Evolutionary conservation across 2,329 filamentous ascomycete species (phyloP), one percentile per base, ranked within the genome.

Genomic region (Penicillium brevicompactum): DNA sequence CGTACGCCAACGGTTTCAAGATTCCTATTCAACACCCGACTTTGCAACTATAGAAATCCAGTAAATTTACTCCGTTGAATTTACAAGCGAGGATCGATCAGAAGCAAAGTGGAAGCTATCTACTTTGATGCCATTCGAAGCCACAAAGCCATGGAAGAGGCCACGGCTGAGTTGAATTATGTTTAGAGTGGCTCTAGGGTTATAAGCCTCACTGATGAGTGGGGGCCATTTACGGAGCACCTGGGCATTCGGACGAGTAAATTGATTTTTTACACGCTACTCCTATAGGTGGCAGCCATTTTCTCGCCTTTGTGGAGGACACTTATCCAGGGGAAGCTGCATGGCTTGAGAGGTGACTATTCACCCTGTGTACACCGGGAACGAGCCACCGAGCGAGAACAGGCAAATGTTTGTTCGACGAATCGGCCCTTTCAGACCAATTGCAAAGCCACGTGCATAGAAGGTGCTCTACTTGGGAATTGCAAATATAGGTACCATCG

Each of bases 381-480:
- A 18, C 18, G 18, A 7, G 34, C 13, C 5, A 5, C 16, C 34
- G 34, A n/a, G 13, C 18, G 34, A 42, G 18, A 18, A 46, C 49
- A 27, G 31, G 24, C 24, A 22, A 47, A 10, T 16, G 34, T 13
- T 16, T 40, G 22, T 16, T 44, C 22, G 22, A 44, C 14, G 24
- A n/a, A 14, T n/a, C 27, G 51, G 56, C 16, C 54, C 41, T 43
- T 46, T 51, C 24, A 55, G 47, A 5, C 49, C 61, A 8, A 48
- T 71, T 22, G 60, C 61, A 48, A 69, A 67, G 38, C 58, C 70
- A 4, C 43, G 16, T 31, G 18, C 40, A 4, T 53, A 80, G 74
- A 74, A 80, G 66, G 76, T 82, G 14, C 58, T 82, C 30, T 83
- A 82, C 59, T 58, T 83, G 51, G 76, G 81, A 68, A 76, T 82